A percentile compares a stretch with the other conserved stretches of the same genome.
Conservation (phyloP, 176 grass and related monocot species). For the Oryza glumipatula region DNA sequence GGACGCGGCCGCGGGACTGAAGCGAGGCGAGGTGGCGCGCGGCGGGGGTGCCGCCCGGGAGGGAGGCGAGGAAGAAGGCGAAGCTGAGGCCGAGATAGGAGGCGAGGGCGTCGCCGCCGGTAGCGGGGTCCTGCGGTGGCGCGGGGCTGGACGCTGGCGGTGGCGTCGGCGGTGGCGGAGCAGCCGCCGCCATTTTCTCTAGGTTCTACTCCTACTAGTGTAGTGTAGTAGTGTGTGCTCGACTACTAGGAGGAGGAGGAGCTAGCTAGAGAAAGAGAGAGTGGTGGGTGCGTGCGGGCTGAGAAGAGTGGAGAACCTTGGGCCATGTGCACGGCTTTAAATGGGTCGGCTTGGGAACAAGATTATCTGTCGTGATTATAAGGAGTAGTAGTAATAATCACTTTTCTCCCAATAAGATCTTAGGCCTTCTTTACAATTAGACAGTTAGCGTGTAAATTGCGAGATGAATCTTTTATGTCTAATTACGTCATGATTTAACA, state of each 20-base stretch:
- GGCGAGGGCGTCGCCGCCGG: conserved; percentile 3
- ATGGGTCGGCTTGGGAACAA: background rate
- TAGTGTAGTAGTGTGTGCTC: no score
- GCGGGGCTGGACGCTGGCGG: background rate
- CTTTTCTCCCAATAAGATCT: no score
- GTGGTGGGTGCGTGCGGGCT: background rate
- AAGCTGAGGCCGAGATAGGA: conserved; percentile 68
- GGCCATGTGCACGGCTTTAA: conserved; percentile 44
- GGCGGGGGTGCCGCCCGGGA: conserved; percentile 25
- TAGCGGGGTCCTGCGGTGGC: background rate
- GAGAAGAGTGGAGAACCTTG: background rate
- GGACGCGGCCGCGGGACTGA: conserved; percentile 68
- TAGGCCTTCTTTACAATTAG: no score
- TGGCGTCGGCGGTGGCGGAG: background rate
- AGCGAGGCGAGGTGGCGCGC: conserved; percentile 60
- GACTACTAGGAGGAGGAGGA: no score
- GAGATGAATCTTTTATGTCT: no score
- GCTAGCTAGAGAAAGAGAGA: background rate
- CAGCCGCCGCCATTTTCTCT: conserved; percentile 35
- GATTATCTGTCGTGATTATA: background rate
- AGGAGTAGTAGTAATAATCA: no score
- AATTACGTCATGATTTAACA: no score
- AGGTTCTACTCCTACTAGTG: no score
- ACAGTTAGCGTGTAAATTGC: no score
- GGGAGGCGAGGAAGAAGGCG: conserved; percentile 64